Base-by-base conservation (phyloP, 2,329 filamentous ascomycete species). In the Claviceps citrina region DNA sequence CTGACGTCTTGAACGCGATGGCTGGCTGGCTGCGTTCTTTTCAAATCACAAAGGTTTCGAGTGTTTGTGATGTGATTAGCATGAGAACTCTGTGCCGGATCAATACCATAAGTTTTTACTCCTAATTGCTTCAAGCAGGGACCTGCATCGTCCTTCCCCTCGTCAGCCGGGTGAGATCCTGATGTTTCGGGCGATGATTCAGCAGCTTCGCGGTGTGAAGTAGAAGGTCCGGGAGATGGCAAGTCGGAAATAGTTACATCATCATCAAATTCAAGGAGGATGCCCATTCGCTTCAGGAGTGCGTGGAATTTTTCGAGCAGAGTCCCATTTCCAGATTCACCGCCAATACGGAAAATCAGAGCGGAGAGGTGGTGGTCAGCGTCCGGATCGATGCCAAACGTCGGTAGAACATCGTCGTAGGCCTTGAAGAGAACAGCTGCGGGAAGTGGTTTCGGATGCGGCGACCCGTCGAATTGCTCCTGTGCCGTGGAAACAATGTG, bases 361-460 rank as follows among this genome's bases (percentile, higher is more conserved):
- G 80, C 75, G 47, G 85, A 77, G 52, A 86, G 79, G 49, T 81
- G 75, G 49, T 78, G 76, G 51, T 87, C 83, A 48, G 81, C 69
- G 50, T 83, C 77, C n/a, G 76, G 70, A 43, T 84, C 71, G 47
- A 84, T 65, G 40, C 76, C 80, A 63, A 82, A 66, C 47, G 76
- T 66, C 5, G 73, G 73, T n/a, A 93, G 71, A 31, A 87, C 69
- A 41, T 74, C 68, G 53, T 91, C 81, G 55, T 93, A 93, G 24
- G 84, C 84, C 39, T 71, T 70, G 60, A 93, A 93, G 15, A 94
- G 70, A 8, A 84, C 84, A 53, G 78, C 77, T 43, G 81, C 84
- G 3, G 83, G 78, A 18, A 81, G 67, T 41, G 73, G 70, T 49
- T 81, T 73, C 36, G 70, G 69, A 42, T 78, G 71, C 1, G 74